phyloP scores from a whole-genome alignment of 1,139 yeast species.

The Kodamaea suecica region DNA sequence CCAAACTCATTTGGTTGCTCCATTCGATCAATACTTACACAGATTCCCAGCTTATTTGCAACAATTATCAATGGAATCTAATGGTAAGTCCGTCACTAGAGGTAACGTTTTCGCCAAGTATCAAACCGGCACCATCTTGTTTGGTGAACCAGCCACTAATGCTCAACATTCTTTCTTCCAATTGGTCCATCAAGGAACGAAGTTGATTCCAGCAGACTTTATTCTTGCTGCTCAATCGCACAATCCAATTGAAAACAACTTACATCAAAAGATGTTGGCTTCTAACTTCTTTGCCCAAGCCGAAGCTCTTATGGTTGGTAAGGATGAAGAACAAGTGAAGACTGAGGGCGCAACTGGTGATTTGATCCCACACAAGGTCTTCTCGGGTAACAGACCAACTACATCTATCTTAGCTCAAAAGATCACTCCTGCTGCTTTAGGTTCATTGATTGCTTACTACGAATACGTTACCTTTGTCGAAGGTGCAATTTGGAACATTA shows the following conservation, averaged over 20 bases:
- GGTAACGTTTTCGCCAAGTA: conserved; percentile 87
- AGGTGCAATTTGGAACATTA: conserved; percentile 99
- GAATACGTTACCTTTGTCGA: conserved; percentile 96
- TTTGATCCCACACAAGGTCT: conserved; percentile 90
- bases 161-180: conserved; percentile 99
- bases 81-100: conserved; percentile 96
- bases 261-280: conserved; percentile 96
- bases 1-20: conserved; percentile 96
- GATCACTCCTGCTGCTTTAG: conserved; percentile 93
- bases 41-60: conserved; percentile 99
- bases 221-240: conserved; percentile 96
- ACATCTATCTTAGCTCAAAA: conserved; percentile 93
- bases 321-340: conserved; percentile 78
- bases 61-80: conserved; percentile 98
- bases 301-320: conserved; percentile 97
- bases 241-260: conserved; percentile 91
- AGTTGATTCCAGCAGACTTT: conserved; percentile 94
- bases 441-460: conserved; percentile 94
- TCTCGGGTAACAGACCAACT: conserved; percentile 98
- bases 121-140: conserved; percentile 91
- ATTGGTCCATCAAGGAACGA: conserved; percentile 98
- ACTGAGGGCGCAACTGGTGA: conserved; percentile 86
- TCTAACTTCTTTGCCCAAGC: conserved; percentile 98
- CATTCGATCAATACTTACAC: conserved; percentile 97
- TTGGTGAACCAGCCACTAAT: conserved; percentile 98